Base-by-base conservation (phyloP, 331 rosid species). In the Malus hybrid region DNA sequence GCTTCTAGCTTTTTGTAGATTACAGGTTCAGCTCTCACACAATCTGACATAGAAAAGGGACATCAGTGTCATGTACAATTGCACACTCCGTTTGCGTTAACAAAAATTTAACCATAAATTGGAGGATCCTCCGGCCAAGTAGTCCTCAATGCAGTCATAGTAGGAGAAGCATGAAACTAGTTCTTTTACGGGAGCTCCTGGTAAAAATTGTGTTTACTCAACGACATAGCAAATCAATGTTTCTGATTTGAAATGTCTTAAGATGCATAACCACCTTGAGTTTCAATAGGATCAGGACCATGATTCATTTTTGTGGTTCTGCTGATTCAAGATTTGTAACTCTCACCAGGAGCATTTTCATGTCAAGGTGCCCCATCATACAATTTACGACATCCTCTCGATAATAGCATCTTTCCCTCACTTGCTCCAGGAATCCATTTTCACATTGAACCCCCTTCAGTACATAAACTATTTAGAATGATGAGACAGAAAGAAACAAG, bases 1-100 rank as follows among this genome's bases (percentile, higher is more conserved):
- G 88, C 76, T 83, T 92, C 95, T 20, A 94, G 87, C 84, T 82
- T 92, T 80, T 88, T 87, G 89, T 79, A 85, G 80, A 88, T 92
- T 30, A 85, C 89, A 20, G 99, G 99, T 79, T 91, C 99, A 29
- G 92, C 95, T 84, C 91, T 39, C 72, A 86, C 93, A 75, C 97
- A 94, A 81, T 94, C 97, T 91, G 75, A 9, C 52, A 72, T 10
- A 57, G 9, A 9, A 48, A 24, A 3, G 8, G 50, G 52, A 13
- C 16, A 32, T 74, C 30, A 50, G 32, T 30, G 18, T 12, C 15
- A 53, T 15, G 56, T 61, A 42, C 24, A 12, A 3, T 12, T 48
- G 15, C 2, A 68, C 6, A 44, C 6, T 22, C 8, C 18, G 6
- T 36, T 6, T 42, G 4, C 20, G 33, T 42, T 67, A 12, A 68